A percentile compares a stretch with the other conserved stretches of the same genome.
phyloP scores from a whole-genome alignment of 1,284 basidiomycete genomes.

The Marasmius fiardii region DNA sequence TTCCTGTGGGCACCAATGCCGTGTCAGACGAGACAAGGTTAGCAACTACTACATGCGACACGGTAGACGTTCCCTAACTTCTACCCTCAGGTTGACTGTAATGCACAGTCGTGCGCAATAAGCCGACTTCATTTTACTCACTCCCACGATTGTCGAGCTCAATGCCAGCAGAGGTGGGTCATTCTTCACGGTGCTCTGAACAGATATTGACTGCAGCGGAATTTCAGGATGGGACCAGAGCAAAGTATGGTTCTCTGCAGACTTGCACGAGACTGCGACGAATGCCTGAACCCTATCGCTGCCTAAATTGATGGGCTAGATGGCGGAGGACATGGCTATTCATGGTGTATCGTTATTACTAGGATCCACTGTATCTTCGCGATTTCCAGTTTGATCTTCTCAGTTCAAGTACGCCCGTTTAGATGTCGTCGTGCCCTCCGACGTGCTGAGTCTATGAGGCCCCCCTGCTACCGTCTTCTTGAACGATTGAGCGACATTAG shows the following conservation, averaged over 20 bases:
- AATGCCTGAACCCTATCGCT: background rate
- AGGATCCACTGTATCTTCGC: no score
- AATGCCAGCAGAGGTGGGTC: background rate
- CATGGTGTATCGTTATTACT: no score
- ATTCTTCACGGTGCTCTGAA: background rate
- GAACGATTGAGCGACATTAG: no score
- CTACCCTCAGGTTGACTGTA: background rate
- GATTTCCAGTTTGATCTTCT: no score
- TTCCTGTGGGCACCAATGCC: slow-evolving; percentile 30
- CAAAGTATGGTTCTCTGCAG: background rate
- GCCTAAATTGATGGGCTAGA: background rate
- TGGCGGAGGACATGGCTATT: no score
- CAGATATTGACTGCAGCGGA: background rate
- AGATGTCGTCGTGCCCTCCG: no score
- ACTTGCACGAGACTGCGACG: background rate
- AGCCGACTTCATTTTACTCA: background rate
- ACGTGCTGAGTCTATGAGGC: no score
- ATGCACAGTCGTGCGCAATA: background rate
- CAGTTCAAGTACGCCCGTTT: no score
- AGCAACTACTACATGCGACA: background rate
- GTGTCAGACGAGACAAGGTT: background rate
- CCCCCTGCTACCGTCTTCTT: no score
- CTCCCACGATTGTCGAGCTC: background rate
- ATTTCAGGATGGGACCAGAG: background rate
- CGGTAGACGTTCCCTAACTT: background rate